phyloP scores from a whole-genome alignment of 306 rosid genomes.

The Pterocarpus macrocarpus region DNA sequence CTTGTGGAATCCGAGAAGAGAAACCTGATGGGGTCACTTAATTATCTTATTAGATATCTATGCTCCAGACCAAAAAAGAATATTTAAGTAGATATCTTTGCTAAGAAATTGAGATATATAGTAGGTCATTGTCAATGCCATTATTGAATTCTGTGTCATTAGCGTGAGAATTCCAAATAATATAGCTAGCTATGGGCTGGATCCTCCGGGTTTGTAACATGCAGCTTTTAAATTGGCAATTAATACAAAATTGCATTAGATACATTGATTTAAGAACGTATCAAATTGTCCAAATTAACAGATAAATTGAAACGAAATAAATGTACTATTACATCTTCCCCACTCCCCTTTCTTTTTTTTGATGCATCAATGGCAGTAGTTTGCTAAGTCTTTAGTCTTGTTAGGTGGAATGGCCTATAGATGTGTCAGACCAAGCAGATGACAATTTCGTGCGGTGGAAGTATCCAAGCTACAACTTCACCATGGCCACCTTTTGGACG shows the following conservation, averaged over 20 bases:
- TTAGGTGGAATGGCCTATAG: constrained; percentile 90
- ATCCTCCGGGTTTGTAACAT: background rate
- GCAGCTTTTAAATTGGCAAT: background rate
- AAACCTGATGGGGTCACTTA: background rate
- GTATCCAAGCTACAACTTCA: constrained; percentile 86
- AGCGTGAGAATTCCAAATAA: constrained; percentile 1
- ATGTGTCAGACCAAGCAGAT: constrained; percentile 65
- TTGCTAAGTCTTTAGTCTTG: background rate
- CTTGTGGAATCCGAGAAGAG: constrained; percentile 9
- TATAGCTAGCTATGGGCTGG: constrained; percentile 32
- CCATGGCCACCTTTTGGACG: constrained; percentile 73
- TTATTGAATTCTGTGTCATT: background rate
- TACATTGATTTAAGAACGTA: too few species aligned
- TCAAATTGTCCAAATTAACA: too few species aligned
- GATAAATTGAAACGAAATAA: too few species aligned
- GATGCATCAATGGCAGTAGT: background rate
- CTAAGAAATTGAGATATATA: background rate
- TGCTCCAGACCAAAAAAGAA: too few species aligned
- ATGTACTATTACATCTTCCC: too few species aligned
- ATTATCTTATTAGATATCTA: background rate
- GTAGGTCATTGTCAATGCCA: too few species aligned
- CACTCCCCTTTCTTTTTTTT: background rate
- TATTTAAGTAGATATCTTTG: background rate
- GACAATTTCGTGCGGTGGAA: constrained; percentile 69
- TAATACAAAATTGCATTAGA: too few species aligned